Evolutionary conservation across 352 stramenopile species (phyloP).

Genomic region (Phytophthora quininea): DNA sequence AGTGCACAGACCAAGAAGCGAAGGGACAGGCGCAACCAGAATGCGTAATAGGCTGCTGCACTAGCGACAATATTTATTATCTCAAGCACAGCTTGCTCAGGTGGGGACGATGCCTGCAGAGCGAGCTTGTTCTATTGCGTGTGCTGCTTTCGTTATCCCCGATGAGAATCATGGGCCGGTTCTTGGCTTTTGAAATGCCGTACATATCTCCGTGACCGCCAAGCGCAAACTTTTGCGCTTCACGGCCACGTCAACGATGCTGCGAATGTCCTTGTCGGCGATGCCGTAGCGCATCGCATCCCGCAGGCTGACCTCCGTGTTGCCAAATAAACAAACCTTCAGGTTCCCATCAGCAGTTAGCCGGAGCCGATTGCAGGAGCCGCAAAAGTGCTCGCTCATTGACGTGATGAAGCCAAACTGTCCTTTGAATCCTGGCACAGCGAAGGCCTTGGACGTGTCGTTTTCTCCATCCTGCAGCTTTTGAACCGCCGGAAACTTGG

Average conservation of each 20-base stretch:
- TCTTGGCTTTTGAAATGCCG: slow-evolving; percentile 90
- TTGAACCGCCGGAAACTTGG: slow-evolving; percentile 49
- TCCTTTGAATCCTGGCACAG: slow-evolving; percentile 65
- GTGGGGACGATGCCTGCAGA: background rate
- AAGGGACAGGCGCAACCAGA: background rate
- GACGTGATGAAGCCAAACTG: slow-evolving; percentile 97
- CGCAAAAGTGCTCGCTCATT: slow-evolving; percentile 99
- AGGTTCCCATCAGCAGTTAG: slow-evolving; percentile 96
- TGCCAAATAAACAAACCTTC: slow-evolving; percentile 97
- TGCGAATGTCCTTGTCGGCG: slow-evolving; percentile 82
- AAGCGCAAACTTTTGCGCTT: slow-evolving; percentile 93
- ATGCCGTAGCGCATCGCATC: slow-evolving; percentile 89
- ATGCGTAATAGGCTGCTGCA: background rate
- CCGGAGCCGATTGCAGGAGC: slow-evolving; percentile 96
- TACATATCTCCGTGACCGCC: slow-evolving; percentile 96
- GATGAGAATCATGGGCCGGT: slow-evolving; percentile 98
- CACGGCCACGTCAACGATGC: slow-evolving; percentile 91
- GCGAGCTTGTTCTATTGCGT: background rate
- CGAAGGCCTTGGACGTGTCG: slow-evolving; percentile 97
- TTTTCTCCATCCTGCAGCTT: slow-evolving; percentile 82
- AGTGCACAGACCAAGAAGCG: background rate
- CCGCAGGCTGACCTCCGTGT: slow-evolving; percentile 92
- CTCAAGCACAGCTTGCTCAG: background rate
- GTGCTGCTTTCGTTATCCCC: slow-evolving; percentile 78
- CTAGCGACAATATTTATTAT: background rate